Conservation (phyloP, 2,329 filamentous ascomycete genomes). For the Aspergillus fumigatus region DNA sequence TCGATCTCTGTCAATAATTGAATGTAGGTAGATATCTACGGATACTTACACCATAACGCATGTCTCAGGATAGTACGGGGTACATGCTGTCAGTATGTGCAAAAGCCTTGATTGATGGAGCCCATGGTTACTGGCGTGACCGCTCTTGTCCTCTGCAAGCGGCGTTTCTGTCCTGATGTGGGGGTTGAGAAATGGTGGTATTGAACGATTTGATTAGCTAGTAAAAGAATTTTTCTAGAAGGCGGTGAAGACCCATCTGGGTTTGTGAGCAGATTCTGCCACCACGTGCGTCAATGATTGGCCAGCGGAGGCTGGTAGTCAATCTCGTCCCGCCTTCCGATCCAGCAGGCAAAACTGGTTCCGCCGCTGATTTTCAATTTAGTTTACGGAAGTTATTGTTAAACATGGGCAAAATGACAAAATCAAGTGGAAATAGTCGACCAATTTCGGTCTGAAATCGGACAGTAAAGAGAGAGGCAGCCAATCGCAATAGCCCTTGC, state of each 20-base stretch:
- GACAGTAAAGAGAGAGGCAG: background rate
- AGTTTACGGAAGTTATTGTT: background rate
- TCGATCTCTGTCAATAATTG: background rate
- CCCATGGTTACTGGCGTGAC: background rate
- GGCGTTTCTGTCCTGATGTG: background rate
- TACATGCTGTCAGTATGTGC: too few relatives aligned
- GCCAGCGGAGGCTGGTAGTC: constrained; percentile 11
- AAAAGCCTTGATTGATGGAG: background rate
- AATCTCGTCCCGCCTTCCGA: constrained; percentile 7
- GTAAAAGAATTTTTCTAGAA: constrained; percentile 5
- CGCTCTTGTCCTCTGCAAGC: background rate
- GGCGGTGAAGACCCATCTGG: constrained; percentile 14
- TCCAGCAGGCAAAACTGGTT: constrained; percentile 4
- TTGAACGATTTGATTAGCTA: constrained; percentile 7
- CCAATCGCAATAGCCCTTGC: background rate
- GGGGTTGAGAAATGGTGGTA: background rate
- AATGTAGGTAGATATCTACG: background rate
- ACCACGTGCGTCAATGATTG: constrained; percentile 30
- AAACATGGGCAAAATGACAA: background rate
- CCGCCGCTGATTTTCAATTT: constrained; percentile 5
- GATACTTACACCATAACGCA: background rate
- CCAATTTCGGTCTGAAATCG: background rate
- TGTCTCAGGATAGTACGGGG: background rate
- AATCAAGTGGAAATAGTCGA: background rate
- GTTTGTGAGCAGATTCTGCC: constrained; percentile 20